Base-by-base conservation (phyloP, 2,329 filamentous ascomycete species). In the Cladosporium sp. region DNA sequence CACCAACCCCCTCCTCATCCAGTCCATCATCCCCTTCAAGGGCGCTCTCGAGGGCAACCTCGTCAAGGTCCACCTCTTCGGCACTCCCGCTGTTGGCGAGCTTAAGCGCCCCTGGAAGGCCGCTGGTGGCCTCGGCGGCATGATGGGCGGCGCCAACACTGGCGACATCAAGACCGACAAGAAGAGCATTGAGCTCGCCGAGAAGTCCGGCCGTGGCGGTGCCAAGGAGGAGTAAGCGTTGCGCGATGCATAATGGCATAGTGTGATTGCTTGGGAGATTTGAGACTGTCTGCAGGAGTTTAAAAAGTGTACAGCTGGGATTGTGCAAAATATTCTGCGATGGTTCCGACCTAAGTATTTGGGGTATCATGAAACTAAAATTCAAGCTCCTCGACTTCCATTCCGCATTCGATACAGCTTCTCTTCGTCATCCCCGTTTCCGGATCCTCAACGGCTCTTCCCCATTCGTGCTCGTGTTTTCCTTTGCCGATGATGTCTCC, bases 11-110 rank as follows among this genome's bases (percentile, higher is more conserved):
- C 91, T 99, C 61, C 85, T 97, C 76, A 97, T 99, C 83, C 95
- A 99, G 88, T 96, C 91, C 79, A 97, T 99, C 83, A 95, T 99
- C 77, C 95, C 95, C 37, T 85, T 98, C 80, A 99, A 99, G 89
- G 87, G 91, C 78, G 94, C 93, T 55, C 87, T 99, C 80, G 95
- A 99, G 85, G 86, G 90, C 82, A 98, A 97, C 85, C 84, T 97
- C 74, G 87, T 95, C 85, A 97, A 98, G 88, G 94, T 99, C 76
- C 91, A 98, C 82, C 72, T 99, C 70, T 91, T 93, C 70, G 93
- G 93, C 75, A 84, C 95, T 80, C 88, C 94, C 46, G 94, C 95
- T 49, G 87, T 84, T 66, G 95, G 94, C 64, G 95, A 99, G 70
- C 87, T 99, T 72, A 95, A 96, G 87, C 87, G 95, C 68, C 95